These are phyloP conservation scores for Camillea tinctor DNA, from an alignment of 2,329 filamentous ascomycete genomes.

Conservation along the genomic window DNA sequence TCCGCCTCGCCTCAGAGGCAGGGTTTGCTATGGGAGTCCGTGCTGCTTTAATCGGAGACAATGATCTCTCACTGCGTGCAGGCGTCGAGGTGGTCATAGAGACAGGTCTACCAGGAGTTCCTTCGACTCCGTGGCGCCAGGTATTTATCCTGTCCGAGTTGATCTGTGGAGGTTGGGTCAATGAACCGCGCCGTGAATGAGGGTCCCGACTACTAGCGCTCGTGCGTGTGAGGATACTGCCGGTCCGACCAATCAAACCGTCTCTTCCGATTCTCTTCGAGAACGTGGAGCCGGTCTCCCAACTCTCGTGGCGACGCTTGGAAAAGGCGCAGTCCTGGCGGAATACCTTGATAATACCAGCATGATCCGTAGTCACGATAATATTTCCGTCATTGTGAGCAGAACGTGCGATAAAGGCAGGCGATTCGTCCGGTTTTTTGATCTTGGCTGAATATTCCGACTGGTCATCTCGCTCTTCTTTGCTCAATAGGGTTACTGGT, in stretches of 20 bases:
- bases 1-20: constrained; percentile 46
- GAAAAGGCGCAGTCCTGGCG: constrained; percentile 86
- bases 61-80: constrained; percentile 51
- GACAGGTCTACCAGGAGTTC: constrained; percentile 34
- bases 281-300: constrained; percentile 76
- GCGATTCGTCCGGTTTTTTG: constrained; percentile 63
- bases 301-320: constrained; percentile 74
- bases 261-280: constrained; percentile 65
- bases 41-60: constrained; percentile 50
- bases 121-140: constrained; percentile 71
- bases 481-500: constrained; percentile 76
- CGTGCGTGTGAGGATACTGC: constrained; percentile 54
- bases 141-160: constrained; percentile 76
- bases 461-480: constrained; percentile 54
- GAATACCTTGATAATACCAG: constrained; percentile 89
- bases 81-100: constrained; percentile 38
- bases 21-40: constrained; percentile 40
- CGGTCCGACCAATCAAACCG: constrained; percentile 56
- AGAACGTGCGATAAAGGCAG: constrained; percentile 73
- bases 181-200: constrained; percentile 54
- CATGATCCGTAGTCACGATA: constrained; percentile 85
- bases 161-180: constrained; percentile 41
- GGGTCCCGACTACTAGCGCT: constrained; percentile 43
- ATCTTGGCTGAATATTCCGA: constrained; percentile 24
- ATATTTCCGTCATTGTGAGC: constrained; percentile 83